Conservation (phyloP, 1,139 yeast species). For the Lodderomyces jiufengensis region DNA sequence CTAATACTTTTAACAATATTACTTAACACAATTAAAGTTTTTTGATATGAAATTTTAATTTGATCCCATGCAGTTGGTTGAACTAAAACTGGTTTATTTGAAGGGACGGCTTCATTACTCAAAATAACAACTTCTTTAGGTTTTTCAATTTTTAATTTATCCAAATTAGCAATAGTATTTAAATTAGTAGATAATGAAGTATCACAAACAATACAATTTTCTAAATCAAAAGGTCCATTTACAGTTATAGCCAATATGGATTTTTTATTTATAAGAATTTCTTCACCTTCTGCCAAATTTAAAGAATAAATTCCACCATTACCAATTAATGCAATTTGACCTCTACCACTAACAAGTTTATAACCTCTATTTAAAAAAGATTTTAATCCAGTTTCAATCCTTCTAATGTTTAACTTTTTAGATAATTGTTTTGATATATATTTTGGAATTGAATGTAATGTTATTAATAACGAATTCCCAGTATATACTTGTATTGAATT, state of each 20-base stretch:
- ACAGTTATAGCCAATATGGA: conserved; percentile 52
- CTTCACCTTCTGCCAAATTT: conserved; percentile 43
- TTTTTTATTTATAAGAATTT: conserved; percentile 43
- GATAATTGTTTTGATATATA: conserved; percentile 34
- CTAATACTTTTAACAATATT: no score
- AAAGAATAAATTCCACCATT: conserved; percentile 53
- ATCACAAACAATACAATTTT: conserved; percentile 28
- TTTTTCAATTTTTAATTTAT: not conserved
- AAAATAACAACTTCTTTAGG: not conserved
- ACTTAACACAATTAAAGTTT: no score
- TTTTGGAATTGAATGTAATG: conserved; percentile 37
- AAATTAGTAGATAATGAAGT: conserved; percentile 19
- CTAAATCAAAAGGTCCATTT: conserved; percentile 46
- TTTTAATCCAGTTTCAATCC: conserved; percentile 34
- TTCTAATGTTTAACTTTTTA: conserved; percentile 20
- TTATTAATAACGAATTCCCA: conserved; percentile 47
- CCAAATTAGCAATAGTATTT: no score
- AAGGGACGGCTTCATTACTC: not conserved
- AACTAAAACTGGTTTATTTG: conserved; percentile 5
- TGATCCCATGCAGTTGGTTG: conserved; percentile 6
- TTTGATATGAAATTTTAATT: not conserved
- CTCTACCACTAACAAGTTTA: conserved; percentile 53
- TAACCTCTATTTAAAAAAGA: conserved; percentile 36
- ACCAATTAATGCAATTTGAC: conserved; percentile 55
- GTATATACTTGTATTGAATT: conserved; percentile 47